Conservation (phyloP, 2,329 filamentous ascomycete species). For the Neopestalotiopsis sp. region DNA sequence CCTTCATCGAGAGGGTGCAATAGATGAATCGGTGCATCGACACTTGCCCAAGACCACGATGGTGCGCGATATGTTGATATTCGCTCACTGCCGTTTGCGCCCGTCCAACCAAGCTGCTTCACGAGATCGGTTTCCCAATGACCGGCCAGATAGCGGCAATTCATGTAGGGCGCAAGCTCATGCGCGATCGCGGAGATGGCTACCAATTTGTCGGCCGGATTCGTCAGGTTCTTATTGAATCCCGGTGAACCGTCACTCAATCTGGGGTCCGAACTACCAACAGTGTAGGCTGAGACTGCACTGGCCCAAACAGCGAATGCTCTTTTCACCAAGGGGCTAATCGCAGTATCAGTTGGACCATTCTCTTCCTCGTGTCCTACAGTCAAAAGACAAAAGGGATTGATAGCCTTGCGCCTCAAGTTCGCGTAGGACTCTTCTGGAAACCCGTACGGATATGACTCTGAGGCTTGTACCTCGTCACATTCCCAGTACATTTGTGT, state of each 20-base stretch:
- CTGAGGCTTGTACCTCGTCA: neutral
- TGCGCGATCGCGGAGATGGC: neutral
- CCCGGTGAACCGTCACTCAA: neutral
- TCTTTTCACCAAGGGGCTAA: neutral
- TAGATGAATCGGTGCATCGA: neutral
- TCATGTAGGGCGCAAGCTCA: neutral
- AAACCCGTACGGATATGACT: neutral
- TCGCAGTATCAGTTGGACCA: neutral
- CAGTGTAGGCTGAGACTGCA: neutral
- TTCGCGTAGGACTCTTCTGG: neutral
- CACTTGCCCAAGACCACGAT: slow-evolving; percentile 15
- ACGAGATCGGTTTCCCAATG: neutral
- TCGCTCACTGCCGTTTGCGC: neutral
- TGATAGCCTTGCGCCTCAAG: too few relatives aligned
- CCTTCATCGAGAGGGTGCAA: neutral
- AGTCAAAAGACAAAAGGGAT: too few relatives aligned
- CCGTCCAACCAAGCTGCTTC: neutral
- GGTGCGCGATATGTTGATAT: slow-evolving; percentile 1
- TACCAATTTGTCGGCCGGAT: neutral
- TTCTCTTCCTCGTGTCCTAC: too few relatives aligned
- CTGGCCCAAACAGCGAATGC: neutral
- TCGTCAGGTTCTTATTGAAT: neutral
- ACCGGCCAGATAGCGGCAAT: neutral
- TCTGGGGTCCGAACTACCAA: neutral
- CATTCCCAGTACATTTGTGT: slow-evolving; percentile 6